Percentiles rank a stretch among this genome's conserved stretches.
These are phyloP conservation scores for Acanthamoeba divionensis DNA, from an alignment of 208 protist species.

Conservation along the genomic window DNA sequence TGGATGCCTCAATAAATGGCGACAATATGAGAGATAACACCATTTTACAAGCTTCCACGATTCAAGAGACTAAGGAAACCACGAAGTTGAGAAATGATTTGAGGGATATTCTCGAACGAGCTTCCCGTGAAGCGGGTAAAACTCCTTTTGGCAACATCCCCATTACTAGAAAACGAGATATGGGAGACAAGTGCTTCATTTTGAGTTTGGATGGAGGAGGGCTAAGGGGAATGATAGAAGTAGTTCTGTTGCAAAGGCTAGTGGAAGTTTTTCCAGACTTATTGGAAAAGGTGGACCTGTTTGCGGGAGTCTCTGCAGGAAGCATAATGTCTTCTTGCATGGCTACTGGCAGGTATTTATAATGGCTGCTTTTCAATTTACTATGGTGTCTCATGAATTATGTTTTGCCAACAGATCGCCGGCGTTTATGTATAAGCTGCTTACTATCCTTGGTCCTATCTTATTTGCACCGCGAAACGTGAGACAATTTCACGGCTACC, in stretches of 20 bases:
- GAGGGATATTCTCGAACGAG: background rate
- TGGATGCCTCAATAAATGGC: background rate
- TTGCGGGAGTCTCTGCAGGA: conserved; percentile 28
- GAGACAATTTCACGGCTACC: conserved; percentile 35
- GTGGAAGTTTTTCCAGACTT: conserved; percentile 13
- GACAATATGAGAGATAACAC: background rate
- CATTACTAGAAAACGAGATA: background rate
- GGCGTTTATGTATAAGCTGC: background rate
- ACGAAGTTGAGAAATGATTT: conserved; percentile 45
- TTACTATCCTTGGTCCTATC: background rate
- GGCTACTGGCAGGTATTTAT: background rate
- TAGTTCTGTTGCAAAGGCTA: background rate
- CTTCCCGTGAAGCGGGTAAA: background rate
- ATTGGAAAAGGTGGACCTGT: background rate
- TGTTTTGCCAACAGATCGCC: background rate
- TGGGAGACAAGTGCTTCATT: background rate
- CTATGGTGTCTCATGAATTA: background rate
- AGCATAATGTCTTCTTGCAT: background rate
- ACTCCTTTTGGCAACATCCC: background rate
- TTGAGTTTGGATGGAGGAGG: background rate
- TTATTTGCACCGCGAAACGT: conserved; percentile 18
- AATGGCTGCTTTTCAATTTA: too few relatives aligned
- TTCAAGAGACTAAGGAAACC: conserved; percentile 1
- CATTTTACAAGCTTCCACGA: background rate
- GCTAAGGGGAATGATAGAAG: background rate